phyloP scores from a whole-genome alignment of 176 grass and related monocot species.

The Cocos nucifera region DNA sequence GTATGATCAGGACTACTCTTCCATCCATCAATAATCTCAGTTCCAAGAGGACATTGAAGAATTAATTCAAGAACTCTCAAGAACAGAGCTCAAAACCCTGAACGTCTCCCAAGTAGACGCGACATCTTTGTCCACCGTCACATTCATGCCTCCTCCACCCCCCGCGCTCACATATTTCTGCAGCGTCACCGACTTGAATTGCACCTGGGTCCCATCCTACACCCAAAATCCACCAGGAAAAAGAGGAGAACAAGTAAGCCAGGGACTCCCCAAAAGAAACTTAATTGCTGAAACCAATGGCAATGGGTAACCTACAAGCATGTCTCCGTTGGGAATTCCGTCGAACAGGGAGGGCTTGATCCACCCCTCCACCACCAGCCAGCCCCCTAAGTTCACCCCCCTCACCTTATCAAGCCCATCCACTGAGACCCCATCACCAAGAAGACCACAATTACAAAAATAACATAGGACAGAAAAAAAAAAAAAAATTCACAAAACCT shows the following conservation, averaged over 20 bases:
- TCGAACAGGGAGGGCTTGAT: slow-evolving; percentile 79
- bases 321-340: slow-evolving; percentile 66
- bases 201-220: slow-evolving; percentile 75
- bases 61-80: background rate
- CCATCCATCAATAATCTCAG: no score
- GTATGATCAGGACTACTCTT: no score
- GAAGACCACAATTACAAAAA: background rate
- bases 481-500: background rate
- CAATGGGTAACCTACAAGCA: slow-evolving; percentile 43
- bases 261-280: background rate
- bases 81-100: slow-evolving; percentile 39
- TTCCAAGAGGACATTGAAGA: no score
- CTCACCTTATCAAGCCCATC: slow-evolving; percentile 52
- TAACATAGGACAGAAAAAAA: background rate
- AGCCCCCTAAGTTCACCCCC: slow-evolving; percentile 76
- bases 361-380: slow-evolving; percentile 85
- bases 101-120: slow-evolving; percentile 82
- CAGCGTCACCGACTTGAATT: slow-evolving; percentile 62
- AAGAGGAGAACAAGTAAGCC: background rate
- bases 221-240: slow-evolving; percentile 11
- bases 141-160: slow-evolving; percentile 33
- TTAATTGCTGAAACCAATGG: background rate
- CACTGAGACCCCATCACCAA: slow-evolving; percentile 17
- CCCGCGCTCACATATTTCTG: slow-evolving; percentile 55
- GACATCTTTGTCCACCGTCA: slow-evolving; percentile 42